Conservation (phyloP, 2,329 filamentous ascomycete genomes). For the Rutstroemia sp. region DNA sequence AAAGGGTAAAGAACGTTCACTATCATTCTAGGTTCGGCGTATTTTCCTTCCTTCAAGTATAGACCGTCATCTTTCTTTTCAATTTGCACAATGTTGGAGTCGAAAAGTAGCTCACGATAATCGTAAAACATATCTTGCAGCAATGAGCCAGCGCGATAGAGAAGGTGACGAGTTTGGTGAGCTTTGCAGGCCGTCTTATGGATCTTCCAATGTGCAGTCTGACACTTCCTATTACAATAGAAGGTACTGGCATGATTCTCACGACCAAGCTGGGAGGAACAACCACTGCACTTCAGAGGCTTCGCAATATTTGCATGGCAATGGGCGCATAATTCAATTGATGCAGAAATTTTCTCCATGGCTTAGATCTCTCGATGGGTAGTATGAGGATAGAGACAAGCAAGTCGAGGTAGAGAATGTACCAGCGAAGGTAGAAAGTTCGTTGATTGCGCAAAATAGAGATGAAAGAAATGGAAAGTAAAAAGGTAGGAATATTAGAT, state of each 20-base stretch:
- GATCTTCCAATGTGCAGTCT: not conserved
- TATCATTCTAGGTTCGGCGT: not conserved
- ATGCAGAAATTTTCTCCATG: not conserved
- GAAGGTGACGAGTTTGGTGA: not conserved
- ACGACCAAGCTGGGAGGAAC: not conserved
- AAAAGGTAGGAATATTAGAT: no score
- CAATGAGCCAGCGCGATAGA: constrained; percentile 5
- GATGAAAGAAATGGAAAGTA: no score
- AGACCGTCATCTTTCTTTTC: not conserved
- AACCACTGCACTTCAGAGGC: not conserved
- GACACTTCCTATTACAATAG: constrained; percentile 7
- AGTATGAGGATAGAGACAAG: not conserved
- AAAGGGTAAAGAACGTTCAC: not conserved
- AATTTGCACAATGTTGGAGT: constrained; percentile 3
- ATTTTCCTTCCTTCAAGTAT: not conserved
- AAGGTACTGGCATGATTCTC: not conserved
- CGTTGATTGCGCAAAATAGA: no score
- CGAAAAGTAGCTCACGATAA: constrained; percentile 8
- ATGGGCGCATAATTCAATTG: not conserved
- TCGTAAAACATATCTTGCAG: constrained; percentile 9
- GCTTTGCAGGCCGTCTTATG: constrained; percentile 3
- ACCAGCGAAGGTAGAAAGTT: no score
- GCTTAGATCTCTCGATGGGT: not conserved
- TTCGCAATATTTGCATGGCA: not conserved
- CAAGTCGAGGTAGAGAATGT: not conserved